phyloP scores from a whole-genome alignment of 192 early-diverging fungal genomes.

The Coemansia sp. region DNA sequence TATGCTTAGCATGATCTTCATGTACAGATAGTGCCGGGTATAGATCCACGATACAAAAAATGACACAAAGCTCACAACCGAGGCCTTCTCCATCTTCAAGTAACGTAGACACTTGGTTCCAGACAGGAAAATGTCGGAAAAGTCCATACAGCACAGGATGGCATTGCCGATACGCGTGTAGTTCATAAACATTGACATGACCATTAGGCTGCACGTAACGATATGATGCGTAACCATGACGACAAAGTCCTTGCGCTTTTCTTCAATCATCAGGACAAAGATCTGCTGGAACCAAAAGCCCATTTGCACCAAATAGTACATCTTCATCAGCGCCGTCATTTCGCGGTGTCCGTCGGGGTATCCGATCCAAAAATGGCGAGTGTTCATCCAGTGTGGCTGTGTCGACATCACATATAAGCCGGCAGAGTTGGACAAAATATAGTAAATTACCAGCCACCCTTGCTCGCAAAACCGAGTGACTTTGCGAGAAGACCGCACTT shows the following conservation, averaged over 20 bases:
- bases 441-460: slow-evolving; percentile 67
- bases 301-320: slow-evolving; percentile 72
- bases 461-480: slow-evolving; percentile 67
- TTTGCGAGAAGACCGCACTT: slow-evolving; percentile 38
- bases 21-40: slow-evolving; percentile 72
- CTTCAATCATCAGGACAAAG: slow-evolving; percentile 69
- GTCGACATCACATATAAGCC: slow-evolving; percentile 70
- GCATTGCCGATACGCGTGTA: slow-evolving; percentile 78
- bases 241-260: slow-evolving; percentile 69
- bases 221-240: slow-evolving; percentile 75
- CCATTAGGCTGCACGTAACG: slow-evolving; percentile 68
- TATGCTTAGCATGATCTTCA: slow-evolving; percentile 60
- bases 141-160: slow-evolving; percentile 74
- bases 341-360: slow-evolving; percentile 64
- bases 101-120: slow-evolving; percentile 79
- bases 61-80: slow-evolving; percentile 62
- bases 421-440: slow-evolving; percentile 58
- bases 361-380: slow-evolving; percentile 63
- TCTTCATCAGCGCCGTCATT: slow-evolving; percentile 58
- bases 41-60: slow-evolving; percentile 73
- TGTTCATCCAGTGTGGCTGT: slow-evolving; percentile 71
- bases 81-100: slow-evolving; percentile 54
- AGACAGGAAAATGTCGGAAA: slow-evolving; percentile 74
- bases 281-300: slow-evolving; percentile 81
- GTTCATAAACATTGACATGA: slow-evolving; percentile 63